These are phyloP conservation scores for Lecanicillium sp. DNA, from an alignment of 2,329 filamentous ascomycete species.

Conservation along the genomic window DNA sequence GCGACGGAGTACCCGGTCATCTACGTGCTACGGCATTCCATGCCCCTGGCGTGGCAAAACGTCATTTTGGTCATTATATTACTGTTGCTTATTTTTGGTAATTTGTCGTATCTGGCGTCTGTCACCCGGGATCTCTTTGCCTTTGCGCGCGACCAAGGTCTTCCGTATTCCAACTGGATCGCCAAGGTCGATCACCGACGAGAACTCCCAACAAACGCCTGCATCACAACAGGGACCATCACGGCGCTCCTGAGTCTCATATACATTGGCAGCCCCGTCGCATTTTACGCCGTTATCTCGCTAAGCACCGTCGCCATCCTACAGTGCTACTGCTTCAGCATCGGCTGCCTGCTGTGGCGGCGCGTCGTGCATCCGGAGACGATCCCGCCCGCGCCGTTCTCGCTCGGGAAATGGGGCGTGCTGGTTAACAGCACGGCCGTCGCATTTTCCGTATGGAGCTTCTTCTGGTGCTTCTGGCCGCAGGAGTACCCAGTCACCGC, in stretches of 20 bases:
- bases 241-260: slow-evolving; percentile 12
- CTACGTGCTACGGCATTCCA: slow-evolving; percentile 9
- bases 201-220: slow-evolving; percentile 14
- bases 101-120: slow-evolving; percentile 12
- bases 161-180: slow-evolving; percentile 10
- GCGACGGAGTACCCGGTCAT: slow-evolving; percentile 13
- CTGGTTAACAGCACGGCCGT: slow-evolving; percentile 10
- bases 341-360: slow-evolving; percentile 15
- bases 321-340: slow-evolving; percentile 16
- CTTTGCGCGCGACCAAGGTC: slow-evolving; percentile 13
- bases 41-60: slow-evolving; percentile 14
- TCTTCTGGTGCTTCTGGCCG: slow-evolving; percentile 18
- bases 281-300: slow-evolving; percentile 16
- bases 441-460: slow-evolving; percentile 10
- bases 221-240: slow-evolving; percentile 10
- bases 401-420: slow-evolving; percentile 13
- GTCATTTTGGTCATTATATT: slow-evolving; percentile 8
- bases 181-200: slow-evolving; percentile 3
- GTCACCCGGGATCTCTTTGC: slow-evolving; percentile 14
- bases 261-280: slow-evolving; percentile 16
- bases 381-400: slow-evolving; percentile 13
- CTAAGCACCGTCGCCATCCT: slow-evolving; percentile 15
- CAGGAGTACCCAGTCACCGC: slow-evolving; percentile 12
- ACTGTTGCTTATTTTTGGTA: slow-evolving; percentile 11
- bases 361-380: slow-evolving; percentile 13